A percentile compares a stretch with the other conserved stretches of the same genome.
phyloP scores from a whole-genome alignment of 352 stramenopile species.

The Phytopythium helicoides region DNA sequence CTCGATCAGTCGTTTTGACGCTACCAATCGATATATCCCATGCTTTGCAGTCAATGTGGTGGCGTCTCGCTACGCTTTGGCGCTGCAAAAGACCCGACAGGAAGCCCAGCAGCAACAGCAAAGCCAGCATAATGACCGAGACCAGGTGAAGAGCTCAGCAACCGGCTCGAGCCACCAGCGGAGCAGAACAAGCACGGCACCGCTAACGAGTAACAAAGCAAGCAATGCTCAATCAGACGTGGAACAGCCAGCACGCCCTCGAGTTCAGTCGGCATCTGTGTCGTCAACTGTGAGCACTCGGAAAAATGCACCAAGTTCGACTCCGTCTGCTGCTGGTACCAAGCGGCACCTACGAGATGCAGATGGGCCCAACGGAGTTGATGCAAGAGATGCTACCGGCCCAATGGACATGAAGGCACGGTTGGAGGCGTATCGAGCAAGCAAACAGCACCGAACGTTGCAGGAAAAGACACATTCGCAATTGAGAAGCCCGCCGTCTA shows the following conservation, averaged over 20 bases:
- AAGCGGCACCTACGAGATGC: constrained; percentile 6
- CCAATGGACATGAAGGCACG: constrained; percentile 33
- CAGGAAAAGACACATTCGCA: neutral
- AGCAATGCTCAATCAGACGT: too few species aligned
- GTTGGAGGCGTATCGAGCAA: constrained; percentile 38
- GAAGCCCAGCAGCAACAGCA: constrained; percentile 7
- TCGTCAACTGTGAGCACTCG: neutral
- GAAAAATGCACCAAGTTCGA: neutral
- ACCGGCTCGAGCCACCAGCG: too few species aligned
- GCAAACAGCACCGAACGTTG: constrained; percentile 18
- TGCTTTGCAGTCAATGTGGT: constrained; percentile 46
- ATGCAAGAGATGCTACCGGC: neutral
- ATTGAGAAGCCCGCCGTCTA: too few species aligned
- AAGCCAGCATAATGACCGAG: neutral
- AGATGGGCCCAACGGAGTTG: neutral
- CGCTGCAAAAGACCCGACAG: constrained; percentile 41
- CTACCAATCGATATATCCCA: too few species aligned
- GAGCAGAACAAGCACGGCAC: neutral
- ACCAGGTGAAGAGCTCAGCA: neutral
- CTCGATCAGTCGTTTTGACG: neutral
- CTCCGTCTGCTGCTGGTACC: neutral
- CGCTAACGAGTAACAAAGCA: too few species aligned
- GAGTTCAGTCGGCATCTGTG: neutral
- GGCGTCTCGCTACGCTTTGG: constrained; percentile 54
- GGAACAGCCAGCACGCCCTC: neutral